A percentile compares a stretch with the other conserved stretches of the same genome.
phyloP scores from a whole-genome alignment of 1,284 basidiomycete genomes.

The Leccinum pallidistipes region DNA sequence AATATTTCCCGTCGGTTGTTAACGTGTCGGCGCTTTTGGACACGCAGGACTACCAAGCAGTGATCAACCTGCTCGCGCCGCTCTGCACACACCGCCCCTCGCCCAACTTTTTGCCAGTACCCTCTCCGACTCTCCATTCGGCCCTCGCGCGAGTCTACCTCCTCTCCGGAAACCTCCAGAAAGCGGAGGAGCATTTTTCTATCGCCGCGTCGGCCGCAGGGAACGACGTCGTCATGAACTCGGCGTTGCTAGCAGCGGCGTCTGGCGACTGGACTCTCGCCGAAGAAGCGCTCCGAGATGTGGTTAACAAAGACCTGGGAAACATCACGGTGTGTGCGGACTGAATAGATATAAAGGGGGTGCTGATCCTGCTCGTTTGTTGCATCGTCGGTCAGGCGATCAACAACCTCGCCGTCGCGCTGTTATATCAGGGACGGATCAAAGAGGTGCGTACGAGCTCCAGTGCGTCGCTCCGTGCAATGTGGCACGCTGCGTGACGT shows the following conservation, averaged over 20 bases:
- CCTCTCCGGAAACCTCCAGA: slow-evolving; percentile 61
- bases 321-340: slow-evolving; percentile 52
- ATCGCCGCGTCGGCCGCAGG: slow-evolving; percentile 39
- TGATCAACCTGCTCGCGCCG: slow-evolving; percentile 60
- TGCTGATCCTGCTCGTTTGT: not conserved
- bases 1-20: not conserved
- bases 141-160: slow-evolving; percentile 73
- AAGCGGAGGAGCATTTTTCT: slow-evolving; percentile 56
- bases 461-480: not conserved
- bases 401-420: slow-evolving; percentile 73
- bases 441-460: slow-evolving; percentile 51
- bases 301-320: slow-evolving; percentile 52
- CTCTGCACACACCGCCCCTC: slow-evolving; percentile 47
- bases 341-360: too few species aligned
- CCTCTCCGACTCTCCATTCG: slow-evolving; percentile 57
- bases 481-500: not conserved
- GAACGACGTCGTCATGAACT: slow-evolving; percentile 53
- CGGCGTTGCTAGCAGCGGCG: slow-evolving; percentile 60
- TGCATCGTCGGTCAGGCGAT: slow-evolving; percentile 49
- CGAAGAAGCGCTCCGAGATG: slow-evolving; percentile 40
- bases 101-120: slow-evolving; percentile 12
- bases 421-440: slow-evolving; percentile 67
- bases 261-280: slow-evolving; percentile 68
- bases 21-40: not conserved
- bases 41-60: slow-evolving; percentile 67